Base-by-base conservation (phyloP, 2,329 filamentous ascomycete species). In the Botrytis fabae region DNA sequence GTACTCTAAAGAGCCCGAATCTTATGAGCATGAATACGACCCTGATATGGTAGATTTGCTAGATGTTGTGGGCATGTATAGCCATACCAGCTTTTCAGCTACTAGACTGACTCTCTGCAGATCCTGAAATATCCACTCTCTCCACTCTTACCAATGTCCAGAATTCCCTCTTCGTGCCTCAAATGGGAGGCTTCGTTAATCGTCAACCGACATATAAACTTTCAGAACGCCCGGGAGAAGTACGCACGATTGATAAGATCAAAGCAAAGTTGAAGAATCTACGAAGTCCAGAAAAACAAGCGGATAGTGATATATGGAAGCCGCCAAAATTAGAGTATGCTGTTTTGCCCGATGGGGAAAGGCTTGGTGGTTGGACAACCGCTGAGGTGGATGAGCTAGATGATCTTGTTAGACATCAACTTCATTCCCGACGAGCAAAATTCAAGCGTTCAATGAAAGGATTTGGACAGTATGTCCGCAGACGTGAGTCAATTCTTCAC, bases 141-240 rank as follows among this genome's bases (percentile, higher is more conserved):
- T 94, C 93, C 0, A 95, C 93, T 14, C 86, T 97, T 18, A 97
- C 93, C 69, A 97, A 97, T 78, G 91, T 97, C 44, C 93, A 97
- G 79, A 97, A 97, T 80, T 95, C 93, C 0, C 88, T 97, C 18
- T 97, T 97, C 82, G 85, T 96, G 1, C 93, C 93, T 0, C 91
- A 94, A 73, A 84, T 97, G 25, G 93, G 93, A 62, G 84, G 86
- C 72, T 89, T 90, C 78, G 77, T 96, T 73, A 95, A 96, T 78
- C 88, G 93, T 60, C 86, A 91, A 74, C 73, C 76, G n/a, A 62
- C 75, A 32, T 76, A 78, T 51, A 71, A 74, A 73, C 51, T 80
- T 69, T 72, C 77, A 5, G 73, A 75, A 7, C 40, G 65, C 22
- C 44, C 70, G 22, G 57, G 71, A 59, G 76, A 78, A 44, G 73